A percentile compares a stretch with the other conserved stretches of the same genome.
phyloP scores from a whole-genome alignment of 1,284 basidiomycete genomes.

The Leucoagaricus sp. region DNA sequence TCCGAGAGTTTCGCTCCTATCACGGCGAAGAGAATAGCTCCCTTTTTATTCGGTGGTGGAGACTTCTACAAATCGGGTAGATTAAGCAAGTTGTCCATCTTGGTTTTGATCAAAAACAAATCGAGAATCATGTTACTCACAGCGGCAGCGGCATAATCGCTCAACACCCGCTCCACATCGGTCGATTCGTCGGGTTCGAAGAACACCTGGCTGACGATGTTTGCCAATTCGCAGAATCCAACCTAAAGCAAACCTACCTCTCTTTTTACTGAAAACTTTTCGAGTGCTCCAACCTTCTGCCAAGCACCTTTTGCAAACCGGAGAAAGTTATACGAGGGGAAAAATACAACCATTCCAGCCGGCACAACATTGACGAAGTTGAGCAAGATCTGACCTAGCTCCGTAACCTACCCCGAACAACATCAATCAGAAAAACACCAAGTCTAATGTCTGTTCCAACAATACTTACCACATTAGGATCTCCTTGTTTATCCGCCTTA shows the following conservation, averaged over 20 bases:
- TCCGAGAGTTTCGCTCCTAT: slow-evolving; percentile 97
- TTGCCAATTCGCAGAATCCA: not conserved
- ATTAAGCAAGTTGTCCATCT: not conserved
- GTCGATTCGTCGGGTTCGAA: slow-evolving; percentile 82
- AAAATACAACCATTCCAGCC: slow-evolving; percentile 90
- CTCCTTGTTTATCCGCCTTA: slow-evolving; percentile 78
- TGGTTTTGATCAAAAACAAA: not conserved
- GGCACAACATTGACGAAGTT: slow-evolving; percentile 84
- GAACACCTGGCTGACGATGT: slow-evolving; percentile 63
- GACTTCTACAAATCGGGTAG: not conserved
- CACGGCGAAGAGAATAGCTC: slow-evolving; percentile 87
- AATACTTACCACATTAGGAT: slow-evolving; percentile 61
- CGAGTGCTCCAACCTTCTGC: slow-evolving; percentile 61
- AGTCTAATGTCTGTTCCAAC: not conserved
- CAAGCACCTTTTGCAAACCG: slow-evolving; percentile 70
- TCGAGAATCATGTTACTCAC: not conserved
- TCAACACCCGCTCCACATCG: slow-evolving; percentile 78
- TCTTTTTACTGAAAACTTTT: slow-evolving; percentile 74
- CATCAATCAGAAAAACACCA: not conserved
- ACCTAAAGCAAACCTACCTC: slow-evolving; percentile 39
- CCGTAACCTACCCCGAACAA: slow-evolving; percentile 57
- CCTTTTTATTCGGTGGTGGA: slow-evolving; percentile 41
- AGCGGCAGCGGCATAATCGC: slow-evolving; percentile 74
- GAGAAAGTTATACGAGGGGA: slow-evolving; percentile 91
- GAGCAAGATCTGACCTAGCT: slow-evolving; percentile 82